Conservation (phyloP, 345 rosid genomes). For the Eucalyptus paniculata region DNA sequence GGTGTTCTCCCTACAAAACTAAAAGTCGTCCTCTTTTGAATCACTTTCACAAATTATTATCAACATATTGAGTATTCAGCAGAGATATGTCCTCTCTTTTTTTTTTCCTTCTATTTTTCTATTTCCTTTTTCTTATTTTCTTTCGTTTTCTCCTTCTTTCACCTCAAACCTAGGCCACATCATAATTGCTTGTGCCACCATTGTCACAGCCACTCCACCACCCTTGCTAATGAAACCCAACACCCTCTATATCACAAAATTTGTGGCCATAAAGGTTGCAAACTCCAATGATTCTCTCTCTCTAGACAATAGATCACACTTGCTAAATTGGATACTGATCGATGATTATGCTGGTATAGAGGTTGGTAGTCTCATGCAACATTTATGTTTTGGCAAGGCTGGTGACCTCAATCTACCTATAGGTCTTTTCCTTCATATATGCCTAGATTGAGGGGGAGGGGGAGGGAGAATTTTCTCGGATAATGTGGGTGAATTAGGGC, state of each 20-base stretch:
- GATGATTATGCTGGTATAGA: not conserved
- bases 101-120: no score
- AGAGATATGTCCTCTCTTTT: not conserved
- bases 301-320: not conserved
- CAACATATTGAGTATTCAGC: not conserved
- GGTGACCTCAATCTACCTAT: no score
- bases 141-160: not conserved
- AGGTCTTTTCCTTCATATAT: no score
- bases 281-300: not conserved
- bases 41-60: not conserved
- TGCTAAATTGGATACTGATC: not conserved
- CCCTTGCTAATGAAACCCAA: not conserved
- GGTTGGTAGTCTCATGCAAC: not conserved
- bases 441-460: no score
- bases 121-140: no score
- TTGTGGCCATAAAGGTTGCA: not conserved
- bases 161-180: not conserved
- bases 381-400: no score
- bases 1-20: not conserved
- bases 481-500: not conserved
- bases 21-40: not conserved
- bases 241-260: not conserved
- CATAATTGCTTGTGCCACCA: not conserved
- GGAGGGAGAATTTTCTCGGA: not conserved
- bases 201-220: not conserved